Evolutionary conservation across 352 stramenopile genomes (phyloP).

Genomic region (Pythium coloratum): DNA sequence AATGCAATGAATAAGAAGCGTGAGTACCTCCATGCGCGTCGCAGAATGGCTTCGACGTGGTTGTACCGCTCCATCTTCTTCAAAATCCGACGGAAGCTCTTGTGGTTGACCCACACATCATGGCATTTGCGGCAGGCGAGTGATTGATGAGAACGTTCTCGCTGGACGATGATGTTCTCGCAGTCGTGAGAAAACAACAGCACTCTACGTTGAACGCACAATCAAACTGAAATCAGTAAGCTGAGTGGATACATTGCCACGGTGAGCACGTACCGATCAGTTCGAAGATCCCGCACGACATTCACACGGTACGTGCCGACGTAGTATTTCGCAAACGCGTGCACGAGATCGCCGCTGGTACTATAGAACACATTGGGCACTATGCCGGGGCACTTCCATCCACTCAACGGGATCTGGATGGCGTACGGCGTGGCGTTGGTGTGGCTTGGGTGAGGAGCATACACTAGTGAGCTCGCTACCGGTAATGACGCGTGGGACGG

Average conservation of each 20-base stretch:
- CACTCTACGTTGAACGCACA: slow-evolving; percentile 30
- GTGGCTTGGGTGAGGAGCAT: background rate
- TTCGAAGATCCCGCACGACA: slow-evolving; percentile 61
- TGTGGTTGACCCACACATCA: slow-evolving; percentile 55
- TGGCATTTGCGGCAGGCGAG: slow-evolving; percentile 60
- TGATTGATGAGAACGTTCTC: slow-evolving; percentile 41
- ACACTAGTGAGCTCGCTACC: background rate
- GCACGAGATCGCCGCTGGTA: slow-evolving; percentile 46
- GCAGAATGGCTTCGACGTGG: slow-evolving; percentile 55
- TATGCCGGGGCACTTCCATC: slow-evolving; percentile 62
- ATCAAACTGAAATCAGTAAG: background rate
- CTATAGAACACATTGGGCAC: slow-evolving; percentile 58
- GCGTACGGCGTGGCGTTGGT: background rate
- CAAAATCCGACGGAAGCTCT: slow-evolving; percentile 67
- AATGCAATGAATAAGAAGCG: no score
- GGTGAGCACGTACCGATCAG: slow-evolving; percentile 45
- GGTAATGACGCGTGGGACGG: background rate
- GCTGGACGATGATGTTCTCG: slow-evolving; percentile 55
- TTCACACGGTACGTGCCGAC: slow-evolving; percentile 63
- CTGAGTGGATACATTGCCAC: background rate
- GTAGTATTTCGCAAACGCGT: slow-evolving; percentile 71
- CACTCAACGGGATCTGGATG: slow-evolving; percentile 40
- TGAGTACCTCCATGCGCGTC: slow-evolving; percentile 55
- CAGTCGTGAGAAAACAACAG: slow-evolving; percentile 74
- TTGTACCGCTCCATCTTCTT: slow-evolving; percentile 73